Percentiles rank a stretch among this genome's conserved stretches.
phyloP scores from a whole-genome alignment of 139 green algal genomes.

The Chlamydomonas incerta region DNA sequence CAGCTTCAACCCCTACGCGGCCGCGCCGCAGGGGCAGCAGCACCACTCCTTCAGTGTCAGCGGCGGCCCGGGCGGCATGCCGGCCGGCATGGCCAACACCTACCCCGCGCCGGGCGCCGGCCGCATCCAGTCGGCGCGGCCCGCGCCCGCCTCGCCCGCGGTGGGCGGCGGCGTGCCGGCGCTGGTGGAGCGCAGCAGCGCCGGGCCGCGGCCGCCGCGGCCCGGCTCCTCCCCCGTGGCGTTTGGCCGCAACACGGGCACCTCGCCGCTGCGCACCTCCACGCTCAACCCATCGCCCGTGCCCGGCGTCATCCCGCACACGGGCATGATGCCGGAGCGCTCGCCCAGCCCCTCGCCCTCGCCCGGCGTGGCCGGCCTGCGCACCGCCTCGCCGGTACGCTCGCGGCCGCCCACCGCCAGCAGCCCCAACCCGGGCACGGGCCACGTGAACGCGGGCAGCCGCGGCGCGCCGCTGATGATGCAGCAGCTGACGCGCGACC shows the following conservation, averaged over 20 bases:
- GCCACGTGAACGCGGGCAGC: constrained; percentile 52
- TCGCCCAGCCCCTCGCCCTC: neutral
- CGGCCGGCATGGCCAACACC: neutral
- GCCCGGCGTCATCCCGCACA: constrained; percentile 19
- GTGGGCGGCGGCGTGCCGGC: neutral
- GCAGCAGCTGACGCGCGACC: constrained; percentile 54
- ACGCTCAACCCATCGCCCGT: neutral
- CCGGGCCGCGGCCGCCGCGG: neutral
- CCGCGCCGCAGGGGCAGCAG: neutral
- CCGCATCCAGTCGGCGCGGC: constrained; percentile 20
- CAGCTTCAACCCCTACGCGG: neutral
- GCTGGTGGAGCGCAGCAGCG: neutral
- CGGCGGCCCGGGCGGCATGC: too few species aligned
- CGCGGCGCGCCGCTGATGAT: constrained; percentile 50
- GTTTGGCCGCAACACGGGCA: constrained; percentile 25
- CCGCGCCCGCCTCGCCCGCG: neutral
- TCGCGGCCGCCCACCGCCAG: constrained; percentile 15
- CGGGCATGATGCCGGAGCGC: neutral
- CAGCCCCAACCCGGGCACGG: neutral
- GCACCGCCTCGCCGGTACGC: neutral
- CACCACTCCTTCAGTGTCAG: neutral
- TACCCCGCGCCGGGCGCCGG: neutral
- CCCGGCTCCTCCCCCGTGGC: constrained; percentile 31
- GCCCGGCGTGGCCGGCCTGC: neutral
- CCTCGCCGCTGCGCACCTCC: constrained; percentile 21